Evolutionary conservation across 768 basidiomycete genomes (phyloP).

Genomic region (Auriscalpium microsporum): DNA sequence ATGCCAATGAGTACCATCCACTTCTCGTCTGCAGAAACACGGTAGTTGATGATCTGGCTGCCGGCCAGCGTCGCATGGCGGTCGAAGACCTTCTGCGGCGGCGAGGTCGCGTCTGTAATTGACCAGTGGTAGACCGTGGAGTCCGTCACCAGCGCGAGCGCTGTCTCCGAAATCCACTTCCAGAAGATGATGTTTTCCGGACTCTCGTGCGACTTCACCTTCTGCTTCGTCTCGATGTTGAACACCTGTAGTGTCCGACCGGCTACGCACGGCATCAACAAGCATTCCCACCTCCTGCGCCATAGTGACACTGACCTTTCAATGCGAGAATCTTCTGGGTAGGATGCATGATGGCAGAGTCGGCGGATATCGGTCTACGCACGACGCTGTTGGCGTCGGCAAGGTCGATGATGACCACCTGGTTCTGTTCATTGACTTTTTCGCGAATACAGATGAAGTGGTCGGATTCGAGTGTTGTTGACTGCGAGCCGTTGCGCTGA

Average conservation of each 20-base stretch:
- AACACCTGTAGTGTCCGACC: constrained; percentile 93
- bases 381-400: constrained; percentile 96
- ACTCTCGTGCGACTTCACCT: constrained; percentile 92
- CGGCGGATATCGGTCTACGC: constrained; percentile 93
- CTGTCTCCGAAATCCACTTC: constrained; percentile 94
- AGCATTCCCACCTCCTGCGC: no score
- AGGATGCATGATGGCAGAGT: constrained; percentile 98
- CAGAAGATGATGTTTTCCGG: constrained; percentile 95
- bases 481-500: constrained; percentile 33
- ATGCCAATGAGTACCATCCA: constrained; percentile 98
- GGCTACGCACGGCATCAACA: constrained; percentile 38
- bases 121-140: constrained; percentile 90
- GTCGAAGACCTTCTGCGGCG: constrained; percentile 92
- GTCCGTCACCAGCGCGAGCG: constrained; percentile 94
- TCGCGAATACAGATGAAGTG: constrained; percentile 97
- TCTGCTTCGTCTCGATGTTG: constrained; percentile 95
- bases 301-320: constrained; percentile 51
- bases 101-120: constrained; percentile 60
- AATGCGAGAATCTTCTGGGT: constrained; percentile 93
- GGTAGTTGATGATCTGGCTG: constrained; percentile 98
- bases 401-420: constrained; percentile 98
- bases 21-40: constrained; percentile 85
- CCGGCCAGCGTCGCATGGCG: constrained; percentile 90
- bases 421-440: constrained; percentile 89
- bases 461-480: constrained; percentile 93